Base-by-base conservation (phyloP, 306 rosid species). In the Mucuna pruriens region DNA sequence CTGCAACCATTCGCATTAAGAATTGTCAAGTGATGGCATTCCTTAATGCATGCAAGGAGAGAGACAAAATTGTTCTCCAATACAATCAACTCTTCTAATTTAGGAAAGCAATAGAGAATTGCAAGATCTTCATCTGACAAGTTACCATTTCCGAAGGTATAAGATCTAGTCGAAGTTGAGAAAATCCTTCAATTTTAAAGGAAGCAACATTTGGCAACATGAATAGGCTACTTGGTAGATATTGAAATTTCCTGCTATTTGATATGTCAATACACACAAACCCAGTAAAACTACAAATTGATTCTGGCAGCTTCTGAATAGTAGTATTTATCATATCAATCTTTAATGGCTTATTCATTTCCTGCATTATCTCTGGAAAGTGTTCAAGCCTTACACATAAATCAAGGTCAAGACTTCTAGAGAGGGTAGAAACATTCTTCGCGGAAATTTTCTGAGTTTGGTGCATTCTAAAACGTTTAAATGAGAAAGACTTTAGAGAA, bases 81-180 rank as follows among this genome's bases (percentile, higher is more conserved):
- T 6, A 23, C 26, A 39, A 13, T 2, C 19, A 77, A 64, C 11
- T 29, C 8, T 11, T 29, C 8, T 42, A 77, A 51, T 19, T 49
- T 16, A 3, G 29, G 65, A 34, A 84, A 84, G 5, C 10, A 44
- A 0, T 1, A 15, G 20, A 84, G 60, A 12, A 67, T 17, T 1
- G 15, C 22, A 42, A 84, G 29, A 42, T 78, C 80, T 64, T 42
- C 80, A 52, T 84, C 80, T 0, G 63, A 84, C 58, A 78, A 48
- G 7, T 11, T 3, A 16, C 65, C 44, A 0, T 19, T 13, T 10
- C 0, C 11, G 0, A 78, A n/a, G n/a, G n/a, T n/a, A n/a, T n/a
- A n/a, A n/a, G n/a, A n/a, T n/a, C n/a, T n/a, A n/a, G n/a, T n/a
- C 25, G 20, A 60, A 71, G 38, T 20, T 17, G 26, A 15, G n/a